A percentile compares a stretch with the other conserved stretches of the same genome.
Conservation (phyloP, 345 rosid genomes). For the Rhodomyrtus tomentosa region DNA sequence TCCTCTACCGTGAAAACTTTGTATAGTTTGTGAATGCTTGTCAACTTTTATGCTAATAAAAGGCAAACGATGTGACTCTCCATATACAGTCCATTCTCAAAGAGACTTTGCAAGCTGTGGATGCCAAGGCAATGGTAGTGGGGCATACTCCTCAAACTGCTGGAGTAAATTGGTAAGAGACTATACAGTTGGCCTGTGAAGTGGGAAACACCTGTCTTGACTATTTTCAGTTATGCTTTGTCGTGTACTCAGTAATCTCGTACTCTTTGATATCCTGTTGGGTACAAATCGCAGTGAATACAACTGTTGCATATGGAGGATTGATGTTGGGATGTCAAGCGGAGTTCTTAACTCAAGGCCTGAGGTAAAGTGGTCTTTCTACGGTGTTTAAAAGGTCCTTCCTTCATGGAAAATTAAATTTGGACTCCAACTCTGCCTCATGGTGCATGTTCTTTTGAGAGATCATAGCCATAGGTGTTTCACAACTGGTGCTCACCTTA, state of each 20-base stretch:
- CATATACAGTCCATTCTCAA: conserved; percentile 53
- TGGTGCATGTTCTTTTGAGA: neutral
- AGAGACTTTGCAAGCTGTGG: conserved; percentile 56
- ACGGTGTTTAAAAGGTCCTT: neutral
- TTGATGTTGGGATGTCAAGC: conserved; percentile 97
- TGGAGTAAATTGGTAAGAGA: conserved; percentile 71
- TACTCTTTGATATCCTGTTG: neutral
- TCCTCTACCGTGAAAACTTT: neutral
- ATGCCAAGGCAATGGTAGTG: conserved; percentile 88
- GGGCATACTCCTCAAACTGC: conserved; percentile 89
- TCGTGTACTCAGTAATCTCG: neutral
- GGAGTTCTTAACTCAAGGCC: conserved; percentile 88
- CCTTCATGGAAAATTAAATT: neutral
- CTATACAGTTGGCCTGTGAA: neutral
- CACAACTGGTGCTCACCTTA: neutral
- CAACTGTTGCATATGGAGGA: conserved; percentile 72
- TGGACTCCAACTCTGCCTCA: neutral
- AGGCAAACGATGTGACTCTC: neutral
- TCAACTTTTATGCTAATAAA: neutral
- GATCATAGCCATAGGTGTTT: neutral
- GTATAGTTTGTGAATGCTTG: neutral
- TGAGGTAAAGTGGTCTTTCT: conserved; percentile 43
- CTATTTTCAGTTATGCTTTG: neutral
- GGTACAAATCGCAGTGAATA: conserved; percentile 43
- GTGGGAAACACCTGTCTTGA: neutral